Conservation (phyloP, 1,139 yeast genomes). For the Tardiomyces digboiensis region DNA sequence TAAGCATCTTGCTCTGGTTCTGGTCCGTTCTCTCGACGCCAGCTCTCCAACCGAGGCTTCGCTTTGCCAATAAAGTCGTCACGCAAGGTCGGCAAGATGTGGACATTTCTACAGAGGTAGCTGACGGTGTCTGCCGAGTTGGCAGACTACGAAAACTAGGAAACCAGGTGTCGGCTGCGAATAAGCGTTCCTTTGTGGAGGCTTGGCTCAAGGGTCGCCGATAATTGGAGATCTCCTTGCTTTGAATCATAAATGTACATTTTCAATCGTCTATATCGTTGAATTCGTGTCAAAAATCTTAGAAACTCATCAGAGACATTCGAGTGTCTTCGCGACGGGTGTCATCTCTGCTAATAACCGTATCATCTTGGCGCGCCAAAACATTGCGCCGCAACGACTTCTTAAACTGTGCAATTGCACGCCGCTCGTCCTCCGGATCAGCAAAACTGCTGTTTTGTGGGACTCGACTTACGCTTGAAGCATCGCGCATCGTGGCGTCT, state of each 20-base stretch:
- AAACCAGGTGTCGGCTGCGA: conserved; percentile 15
- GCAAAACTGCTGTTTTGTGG: background rate
- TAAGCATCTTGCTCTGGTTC: conserved; percentile 5
- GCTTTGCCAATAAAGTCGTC: background rate
- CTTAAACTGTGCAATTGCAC: background rate
- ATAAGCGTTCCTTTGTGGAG: conserved; percentile 19
- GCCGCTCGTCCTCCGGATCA: background rate
- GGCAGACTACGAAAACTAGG: conserved; percentile 24
- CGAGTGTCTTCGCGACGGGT: background rate
- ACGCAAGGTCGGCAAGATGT: conserved; percentile 4
- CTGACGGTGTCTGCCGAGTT: conserved; percentile 19
- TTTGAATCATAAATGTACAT: no score
- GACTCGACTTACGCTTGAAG: background rate
- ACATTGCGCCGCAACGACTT: background rate
- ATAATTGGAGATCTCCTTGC: background rate
- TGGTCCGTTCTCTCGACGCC: conserved; percentile 16
- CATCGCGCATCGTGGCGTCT: background rate
- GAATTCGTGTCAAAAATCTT: background rate
- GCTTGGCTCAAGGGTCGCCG: conserved; percentile 15
- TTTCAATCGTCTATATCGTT: no score
- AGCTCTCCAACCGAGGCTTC: conserved; percentile 6
- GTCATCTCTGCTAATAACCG: background rate
- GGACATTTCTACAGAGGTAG: conserved; percentile 10
- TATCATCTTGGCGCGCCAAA: background rate
- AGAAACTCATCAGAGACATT: background rate